These are phyloP conservation scores for Spiromastix sp. DNA, from an alignment of 2,329 filamentous ascomycete genomes.

Conservation along the genomic window DNA sequence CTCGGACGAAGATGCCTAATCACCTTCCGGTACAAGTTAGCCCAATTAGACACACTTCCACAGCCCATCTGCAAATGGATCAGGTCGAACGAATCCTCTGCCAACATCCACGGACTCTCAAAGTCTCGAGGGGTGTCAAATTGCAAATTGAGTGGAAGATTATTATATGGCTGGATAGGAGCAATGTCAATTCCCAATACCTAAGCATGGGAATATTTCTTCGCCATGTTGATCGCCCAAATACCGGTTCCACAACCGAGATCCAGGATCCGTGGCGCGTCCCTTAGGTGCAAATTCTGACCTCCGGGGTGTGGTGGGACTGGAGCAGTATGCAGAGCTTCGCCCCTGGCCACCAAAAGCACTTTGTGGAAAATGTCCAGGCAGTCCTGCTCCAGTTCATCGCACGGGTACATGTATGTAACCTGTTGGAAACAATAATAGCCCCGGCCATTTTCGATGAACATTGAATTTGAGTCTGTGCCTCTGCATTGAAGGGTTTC, in stretches of 20 bases:
- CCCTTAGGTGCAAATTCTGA: no score
- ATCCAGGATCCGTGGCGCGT: constrained; percentile 47
- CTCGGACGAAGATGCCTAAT: constrained; percentile 67
- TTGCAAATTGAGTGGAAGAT: constrained; percentile 59
- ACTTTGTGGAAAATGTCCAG: constrained; percentile 76
- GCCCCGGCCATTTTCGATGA: constrained; percentile 60
- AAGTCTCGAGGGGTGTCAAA: constrained; percentile 65
- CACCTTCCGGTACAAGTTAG: constrained; percentile 59
- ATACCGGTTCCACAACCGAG: constrained; percentile 83
- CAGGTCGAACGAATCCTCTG: constrained; percentile 64
- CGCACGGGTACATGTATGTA: constrained; percentile 67
- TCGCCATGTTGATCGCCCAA: constrained; percentile 80
- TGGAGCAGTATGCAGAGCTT: constrained; percentile 33
- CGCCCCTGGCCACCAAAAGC: constrained; percentile 53
- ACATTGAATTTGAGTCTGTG: no score
- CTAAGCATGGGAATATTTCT: constrained; percentile 50
- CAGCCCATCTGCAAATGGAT: constrained; percentile 72
- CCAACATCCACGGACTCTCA: constrained; percentile 61
- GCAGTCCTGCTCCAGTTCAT: constrained; percentile 66
- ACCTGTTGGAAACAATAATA: constrained; percentile 60
- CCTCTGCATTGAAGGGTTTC: no score
- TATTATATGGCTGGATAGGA: constrained; percentile 52
- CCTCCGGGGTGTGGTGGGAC: no score
- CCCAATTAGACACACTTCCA: constrained; percentile 70
- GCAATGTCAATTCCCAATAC: constrained; percentile 53